These are phyloP conservation scores for Lecanicillium sp. DNA, from an alignment of 2,329 filamentous ascomycete genomes.

Conservation along the genomic window DNA sequence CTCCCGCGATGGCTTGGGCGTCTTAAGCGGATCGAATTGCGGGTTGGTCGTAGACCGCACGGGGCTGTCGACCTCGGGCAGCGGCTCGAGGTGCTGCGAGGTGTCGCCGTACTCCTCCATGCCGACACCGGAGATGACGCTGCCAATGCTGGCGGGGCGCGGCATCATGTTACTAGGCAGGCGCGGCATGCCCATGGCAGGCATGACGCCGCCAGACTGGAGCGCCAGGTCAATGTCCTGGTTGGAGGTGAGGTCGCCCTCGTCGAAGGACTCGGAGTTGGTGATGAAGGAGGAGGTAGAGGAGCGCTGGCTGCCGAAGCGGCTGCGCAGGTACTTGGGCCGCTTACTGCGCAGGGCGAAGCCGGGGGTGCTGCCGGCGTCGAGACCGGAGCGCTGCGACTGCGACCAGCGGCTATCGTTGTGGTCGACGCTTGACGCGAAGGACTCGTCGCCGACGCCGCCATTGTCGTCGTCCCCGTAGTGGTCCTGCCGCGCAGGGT, in stretches of 20 bases:
- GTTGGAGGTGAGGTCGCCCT: constrained; percentile 68
- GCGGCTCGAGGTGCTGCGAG: constrained; percentile 41
- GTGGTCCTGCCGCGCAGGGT: constrained; percentile 14
- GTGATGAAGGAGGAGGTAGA: constrained; percentile 55
- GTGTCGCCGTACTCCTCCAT: constrained; percentile 51
- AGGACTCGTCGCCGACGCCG: constrained; percentile 26
- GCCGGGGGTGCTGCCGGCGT: constrained; percentile 43
- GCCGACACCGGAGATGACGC: constrained; percentile 67
- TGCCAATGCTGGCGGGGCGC: constrained; percentile 79
- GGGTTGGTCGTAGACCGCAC: constrained; percentile 25
- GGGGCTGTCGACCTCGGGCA: constrained; percentile 43
- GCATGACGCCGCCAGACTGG: constrained; percentile 71
- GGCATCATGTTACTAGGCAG: constrained; percentile 54
- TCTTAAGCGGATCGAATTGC: constrained; percentile 51
- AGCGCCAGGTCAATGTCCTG: constrained; percentile 69
- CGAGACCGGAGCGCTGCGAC: constrained; percentile 28
- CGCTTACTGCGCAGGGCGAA: constrained; percentile 41
- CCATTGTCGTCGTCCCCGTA: constrained; percentile 21
- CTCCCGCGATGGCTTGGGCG: constrained; percentile 58
- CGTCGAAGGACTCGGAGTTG: constrained; percentile 48
- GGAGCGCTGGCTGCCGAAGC: constrained; percentile 52
- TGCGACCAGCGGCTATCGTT: constrained; percentile 23
- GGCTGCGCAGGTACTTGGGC: constrained; percentile 53
- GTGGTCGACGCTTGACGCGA: constrained; percentile 25
- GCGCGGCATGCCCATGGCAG: constrained; percentile 46